Evolutionary conservation across 1,284 basidiomycete genomes (phyloP).

Genomic region (Athelia sp.): DNA sequence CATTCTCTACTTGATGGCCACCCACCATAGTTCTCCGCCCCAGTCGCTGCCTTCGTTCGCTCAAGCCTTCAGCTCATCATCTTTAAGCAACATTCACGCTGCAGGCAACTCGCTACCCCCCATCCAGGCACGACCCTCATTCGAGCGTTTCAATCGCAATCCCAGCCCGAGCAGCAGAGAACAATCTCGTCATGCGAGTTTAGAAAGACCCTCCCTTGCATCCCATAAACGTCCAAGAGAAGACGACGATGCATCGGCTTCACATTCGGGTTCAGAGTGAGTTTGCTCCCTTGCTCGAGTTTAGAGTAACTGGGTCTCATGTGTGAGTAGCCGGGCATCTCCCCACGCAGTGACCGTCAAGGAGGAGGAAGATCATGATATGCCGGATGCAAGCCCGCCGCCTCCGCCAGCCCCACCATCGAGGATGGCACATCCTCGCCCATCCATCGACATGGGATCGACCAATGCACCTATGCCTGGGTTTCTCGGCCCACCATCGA

Average conservation of each 20-base stretch:
- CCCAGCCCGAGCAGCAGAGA: conserved; percentile 18
- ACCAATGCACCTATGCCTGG: conserved; percentile 22
- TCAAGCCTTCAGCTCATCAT: conserved; percentile 58
- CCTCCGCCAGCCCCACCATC: conserved; percentile 5
- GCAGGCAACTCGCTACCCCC: conserved; percentile 56
- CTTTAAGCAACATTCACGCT: conserved; percentile 41
- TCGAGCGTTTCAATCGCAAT: conserved; percentile 25
- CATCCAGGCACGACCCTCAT: conserved; percentile 41
- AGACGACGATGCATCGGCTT: conserved; percentile 28
- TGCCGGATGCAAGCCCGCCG: conserved; percentile 30
- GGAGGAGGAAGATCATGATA: conserved; percentile 54
- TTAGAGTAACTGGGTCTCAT: background rate
- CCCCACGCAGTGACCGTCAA: conserved; percentile 47
- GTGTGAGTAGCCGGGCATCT: conserved; percentile 33
- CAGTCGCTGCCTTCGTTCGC: conserved; percentile 75
- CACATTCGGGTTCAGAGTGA: conserved; percentile 32
- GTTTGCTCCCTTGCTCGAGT: conserved; percentile 16
- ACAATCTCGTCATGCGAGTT: conserved; percentile 4
- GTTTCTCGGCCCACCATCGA: conserved; percentile 46
- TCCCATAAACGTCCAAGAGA: conserved; percentile 6
- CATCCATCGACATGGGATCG: conserved; percentile 4
- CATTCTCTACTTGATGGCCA: too few species aligned
- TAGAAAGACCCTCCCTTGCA: conserved; percentile 2
- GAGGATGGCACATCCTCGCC: background rate
- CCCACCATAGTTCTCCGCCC: too few species aligned